Conservation (phyloP, 371 early-diverging fungal genomes). For the Mucor saturninus region DNA sequence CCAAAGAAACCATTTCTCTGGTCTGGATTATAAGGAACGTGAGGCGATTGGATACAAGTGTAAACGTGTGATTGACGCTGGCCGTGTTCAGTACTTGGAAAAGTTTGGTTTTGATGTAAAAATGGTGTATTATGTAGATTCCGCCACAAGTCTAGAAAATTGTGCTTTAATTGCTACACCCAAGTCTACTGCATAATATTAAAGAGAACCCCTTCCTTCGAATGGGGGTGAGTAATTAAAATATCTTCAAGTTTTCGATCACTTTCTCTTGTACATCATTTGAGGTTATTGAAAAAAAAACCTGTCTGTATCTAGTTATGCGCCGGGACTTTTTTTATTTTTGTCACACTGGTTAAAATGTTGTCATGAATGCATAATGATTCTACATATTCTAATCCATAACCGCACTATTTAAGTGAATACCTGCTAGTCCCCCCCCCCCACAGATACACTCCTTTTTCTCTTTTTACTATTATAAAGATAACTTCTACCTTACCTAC, state of each 20-base stretch:
- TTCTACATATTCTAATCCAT: too few species aligned
- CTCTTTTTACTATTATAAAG: not conserved
- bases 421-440: not conserved
- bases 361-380: too few species aligned
- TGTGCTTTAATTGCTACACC: constrained; percentile 67
- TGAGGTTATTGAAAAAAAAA: not conserved
- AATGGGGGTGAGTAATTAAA: not conserved
- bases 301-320: too few species aligned
- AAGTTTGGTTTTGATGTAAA: constrained; percentile 60
- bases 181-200: not conserved
- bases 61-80: constrained; percentile 78
- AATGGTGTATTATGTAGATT: constrained; percentile 71
- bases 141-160: constrained; percentile 72
- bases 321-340: too few species aligned
- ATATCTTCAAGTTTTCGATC: not conserved
- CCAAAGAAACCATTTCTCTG: constrained; percentile 57
- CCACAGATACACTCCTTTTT: not conserved
- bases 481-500: not conserved
- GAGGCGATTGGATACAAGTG: constrained; percentile 72
- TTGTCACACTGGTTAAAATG: too few species aligned
- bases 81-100: constrained; percentile 63
- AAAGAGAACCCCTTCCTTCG: too few species aligned
- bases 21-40: constrained; percentile 62
- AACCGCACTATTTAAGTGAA: too few species aligned
- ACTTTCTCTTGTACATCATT: not conserved